Evolutionary conservation across 768 basidiomycete species (phyloP).

Genomic region (Amylocystis lapponica): DNA sequence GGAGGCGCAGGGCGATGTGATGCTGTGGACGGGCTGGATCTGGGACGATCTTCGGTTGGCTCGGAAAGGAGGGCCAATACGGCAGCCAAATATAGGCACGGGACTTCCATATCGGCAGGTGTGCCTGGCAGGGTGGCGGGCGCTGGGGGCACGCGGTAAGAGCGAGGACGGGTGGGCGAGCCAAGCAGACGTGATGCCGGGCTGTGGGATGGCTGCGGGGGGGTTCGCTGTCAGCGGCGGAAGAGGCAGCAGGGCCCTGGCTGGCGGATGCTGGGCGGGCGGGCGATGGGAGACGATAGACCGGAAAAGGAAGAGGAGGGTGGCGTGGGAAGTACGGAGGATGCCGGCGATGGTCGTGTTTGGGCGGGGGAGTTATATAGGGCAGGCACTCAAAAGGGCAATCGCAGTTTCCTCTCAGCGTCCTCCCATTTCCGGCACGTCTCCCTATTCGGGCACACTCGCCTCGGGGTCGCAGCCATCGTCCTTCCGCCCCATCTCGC

Average conservation of each 20-base stretch:
- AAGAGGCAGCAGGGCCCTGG: background rate
- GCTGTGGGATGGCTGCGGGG: background rate
- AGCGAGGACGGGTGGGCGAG: background rate
- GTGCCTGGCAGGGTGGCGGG: background rate
- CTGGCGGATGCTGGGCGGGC: background rate
- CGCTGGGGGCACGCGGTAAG: background rate
- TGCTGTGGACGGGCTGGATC: background rate
- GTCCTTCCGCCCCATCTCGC: constrained; percentile 6
- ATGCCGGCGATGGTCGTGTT: constrained; percentile 14
- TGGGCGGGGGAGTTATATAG: constrained; percentile 16
- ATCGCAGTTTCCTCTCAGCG: constrained; percentile 15
- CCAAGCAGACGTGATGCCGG: background rate
- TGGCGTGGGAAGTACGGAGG: constrained; percentile 15
- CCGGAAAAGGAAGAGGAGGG: constrained; percentile 1
- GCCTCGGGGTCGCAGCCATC: background rate
- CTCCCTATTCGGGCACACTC: constrained; percentile 15
- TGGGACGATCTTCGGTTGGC: background rate
- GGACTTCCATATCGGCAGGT: background rate
- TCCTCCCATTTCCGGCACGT: constrained; percentile 21
- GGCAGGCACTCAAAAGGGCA: constrained; percentile 19
- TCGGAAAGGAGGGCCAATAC: background rate
- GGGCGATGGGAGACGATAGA: constrained; percentile 16
- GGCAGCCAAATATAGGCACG: background rate
- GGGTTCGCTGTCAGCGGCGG: background rate
- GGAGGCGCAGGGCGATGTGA: background rate